Evolutionary conservation across 129 eudicot genomes (phyloP), one percentile per base, ranked within the genome.

Genomic region (Flaveria bidentis): DNA sequence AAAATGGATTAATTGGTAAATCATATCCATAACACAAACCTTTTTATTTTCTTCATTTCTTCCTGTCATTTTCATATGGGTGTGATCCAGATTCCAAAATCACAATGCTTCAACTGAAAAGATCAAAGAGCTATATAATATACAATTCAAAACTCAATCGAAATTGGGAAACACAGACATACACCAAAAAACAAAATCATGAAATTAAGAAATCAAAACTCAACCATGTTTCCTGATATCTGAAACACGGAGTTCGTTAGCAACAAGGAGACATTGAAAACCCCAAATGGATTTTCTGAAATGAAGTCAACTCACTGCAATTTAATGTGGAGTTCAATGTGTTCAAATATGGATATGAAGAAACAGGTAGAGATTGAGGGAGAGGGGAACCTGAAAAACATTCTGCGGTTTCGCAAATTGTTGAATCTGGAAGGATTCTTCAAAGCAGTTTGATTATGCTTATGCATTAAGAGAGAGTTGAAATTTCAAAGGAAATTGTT

Each of bases 11-110:
- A 45, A 68, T 20, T 68, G 49, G 17, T 71, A 15, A 76, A 63
- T 33, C 50, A 30, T 72, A 18, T 49, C 30, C 56, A 71, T 55
- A 22, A 72, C 45, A n/a, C 85, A 63, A 49, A 86, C 89, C 87
- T 80, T 82, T 73, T 76, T 86, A 41, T 58, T 65, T 61, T 86
- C 89, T 58, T 85, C 84, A 47, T 44, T 72, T 64, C 33, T 80
- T 14, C 60, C 78, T 42, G 84, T 71, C 89, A 85, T 85, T 76
- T 49, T 80, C 71, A 80, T n/a, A 80, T 74, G 69, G 61, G 63
- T 56, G 45, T 45, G 84, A 74, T 73, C 70, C 69, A 80, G 69
- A 73, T 51, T 64, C 79, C 33, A 53, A 70, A 67, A 80, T 66
- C 79, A 80, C 63, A 73, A 73, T 73, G 58, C 55, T n/a, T 47